Conservation (phyloP, 352 stramenopile species). For the Thalassiosira hispida region DNA sequence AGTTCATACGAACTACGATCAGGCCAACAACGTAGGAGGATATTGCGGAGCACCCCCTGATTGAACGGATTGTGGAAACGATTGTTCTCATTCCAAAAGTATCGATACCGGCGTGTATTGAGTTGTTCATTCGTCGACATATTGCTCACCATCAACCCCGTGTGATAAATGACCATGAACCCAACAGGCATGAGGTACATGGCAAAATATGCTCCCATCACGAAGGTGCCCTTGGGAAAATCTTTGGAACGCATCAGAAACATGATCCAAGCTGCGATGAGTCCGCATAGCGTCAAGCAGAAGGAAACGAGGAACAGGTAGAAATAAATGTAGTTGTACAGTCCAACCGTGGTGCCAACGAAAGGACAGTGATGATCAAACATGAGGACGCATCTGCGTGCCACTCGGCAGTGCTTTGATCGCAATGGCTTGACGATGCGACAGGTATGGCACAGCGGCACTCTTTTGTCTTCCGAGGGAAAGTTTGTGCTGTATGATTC, state of each 20-base stretch:
- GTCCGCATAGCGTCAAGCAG: slow-evolving; percentile 61
- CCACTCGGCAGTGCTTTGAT: slow-evolving; percentile 89
- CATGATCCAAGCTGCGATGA: slow-evolving; percentile 73
- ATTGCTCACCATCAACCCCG: slow-evolving; percentile 82
- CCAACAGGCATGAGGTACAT: slow-evolving; percentile 67
- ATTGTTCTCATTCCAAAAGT: slow-evolving; percentile 71
- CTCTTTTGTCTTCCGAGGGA: slow-evolving; percentile 44
- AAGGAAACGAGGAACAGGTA: slow-evolving; percentile 86
- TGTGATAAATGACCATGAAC: slow-evolving; percentile 84
- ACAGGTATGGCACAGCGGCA: slow-evolving; percentile 88
- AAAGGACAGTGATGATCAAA: slow-evolving; percentile 89
- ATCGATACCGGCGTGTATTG: slow-evolving; percentile 84
- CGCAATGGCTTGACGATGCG: slow-evolving; percentile 86
- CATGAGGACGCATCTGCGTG: slow-evolving; percentile 84
- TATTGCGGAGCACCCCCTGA: slow-evolving; percentile 73
- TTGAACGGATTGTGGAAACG: slow-evolving; percentile 83
- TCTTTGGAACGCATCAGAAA: slow-evolving; percentile 58
- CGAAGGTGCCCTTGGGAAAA: slow-evolving; percentile 43
- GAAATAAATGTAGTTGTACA: slow-evolving; percentile 89
- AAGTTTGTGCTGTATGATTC: slow-evolving; percentile 54
- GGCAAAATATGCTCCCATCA: slow-evolving; percentile 66
- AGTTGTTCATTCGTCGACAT: slow-evolving; percentile 90
- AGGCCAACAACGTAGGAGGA: slow-evolving; percentile 68
- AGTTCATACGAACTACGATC: slow-evolving; percentile 51
- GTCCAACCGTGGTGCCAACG: slow-evolving; percentile 86